These are phyloP conservation scores for Ramaria sp. DNA, from an alignment of 768 basidiomycete genomes.

Conservation along the genomic window DNA sequence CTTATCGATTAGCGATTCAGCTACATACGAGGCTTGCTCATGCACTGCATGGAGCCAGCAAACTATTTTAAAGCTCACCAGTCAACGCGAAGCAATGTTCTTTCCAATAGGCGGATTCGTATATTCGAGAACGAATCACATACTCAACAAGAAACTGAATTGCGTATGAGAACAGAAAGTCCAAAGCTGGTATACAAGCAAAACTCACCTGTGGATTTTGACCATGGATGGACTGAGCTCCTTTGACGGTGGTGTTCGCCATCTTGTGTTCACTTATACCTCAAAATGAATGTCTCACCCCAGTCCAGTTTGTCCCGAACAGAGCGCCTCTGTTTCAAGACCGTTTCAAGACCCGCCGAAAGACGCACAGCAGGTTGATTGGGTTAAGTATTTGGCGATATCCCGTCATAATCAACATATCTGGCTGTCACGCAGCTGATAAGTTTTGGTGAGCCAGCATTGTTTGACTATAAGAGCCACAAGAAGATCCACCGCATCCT, in stretches of 20 bases:
- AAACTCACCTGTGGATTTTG: conserved; percentile 83
- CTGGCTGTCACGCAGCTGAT: too few species aligned
- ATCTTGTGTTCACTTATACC: too few species aligned
- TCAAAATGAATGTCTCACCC: too few species aligned
- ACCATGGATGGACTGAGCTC: conserved; percentile 86
- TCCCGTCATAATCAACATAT: too few species aligned
- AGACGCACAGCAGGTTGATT: too few species aligned
- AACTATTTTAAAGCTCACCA: conserved; percentile 33
- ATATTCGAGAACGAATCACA: conserved; percentile 91
- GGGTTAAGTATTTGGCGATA: too few species aligned
- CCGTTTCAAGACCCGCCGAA: too few species aligned
- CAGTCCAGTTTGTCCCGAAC: too few species aligned
- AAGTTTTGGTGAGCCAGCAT: too few species aligned
- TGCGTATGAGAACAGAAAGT: conserved; percentile 10
- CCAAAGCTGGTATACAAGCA: not conserved
- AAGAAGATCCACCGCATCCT: too few species aligned
- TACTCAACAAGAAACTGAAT: conserved; percentile 87
- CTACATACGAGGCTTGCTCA: conserved; percentile 27
- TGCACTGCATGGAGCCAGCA: not conserved
- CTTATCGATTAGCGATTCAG: conserved; percentile 89
- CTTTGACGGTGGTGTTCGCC: conserved; percentile 88
- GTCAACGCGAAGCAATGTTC: conserved; percentile 98
- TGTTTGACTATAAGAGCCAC: too few species aligned
- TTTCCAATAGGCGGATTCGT: conserved; percentile 94
- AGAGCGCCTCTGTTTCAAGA: too few species aligned